Conservation (phyloP, 2,329 filamentous ascomycete species). For the Trichoderma lentiforme region DNA sequence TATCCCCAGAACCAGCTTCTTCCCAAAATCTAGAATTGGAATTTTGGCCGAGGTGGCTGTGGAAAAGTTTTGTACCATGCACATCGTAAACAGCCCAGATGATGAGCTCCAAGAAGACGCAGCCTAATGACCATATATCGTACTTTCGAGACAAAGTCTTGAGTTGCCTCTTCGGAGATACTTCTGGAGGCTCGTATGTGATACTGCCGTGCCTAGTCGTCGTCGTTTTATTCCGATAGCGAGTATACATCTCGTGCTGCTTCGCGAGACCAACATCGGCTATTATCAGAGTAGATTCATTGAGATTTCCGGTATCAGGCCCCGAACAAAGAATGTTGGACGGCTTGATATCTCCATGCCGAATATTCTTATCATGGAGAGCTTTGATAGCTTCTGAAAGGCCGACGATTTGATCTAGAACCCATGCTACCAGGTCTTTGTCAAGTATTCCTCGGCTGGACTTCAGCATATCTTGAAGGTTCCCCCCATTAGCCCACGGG, state of each 20-base stretch:
- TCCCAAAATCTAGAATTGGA: not conserved
- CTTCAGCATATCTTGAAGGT: not conserved
- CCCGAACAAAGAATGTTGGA: not conserved
- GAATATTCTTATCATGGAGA: not conserved
- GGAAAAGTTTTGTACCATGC: not conserved
- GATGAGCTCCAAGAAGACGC: not conserved
- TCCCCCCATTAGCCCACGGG: not conserved
- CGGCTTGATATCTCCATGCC: not conserved
- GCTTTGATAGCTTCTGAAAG: not conserved
- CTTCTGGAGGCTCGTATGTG: not conserved
- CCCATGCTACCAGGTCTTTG: not conserved
- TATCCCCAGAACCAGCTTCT: accelerated
- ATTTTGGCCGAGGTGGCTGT: not conserved
- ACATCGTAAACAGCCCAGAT: not conserved
- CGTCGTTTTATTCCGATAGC: not conserved
- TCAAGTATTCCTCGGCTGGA: not conserved
- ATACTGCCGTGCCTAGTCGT: not conserved
- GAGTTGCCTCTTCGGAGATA: not conserved
- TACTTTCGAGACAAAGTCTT: not conserved
- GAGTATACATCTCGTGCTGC: not conserved
- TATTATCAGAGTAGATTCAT: not conserved
- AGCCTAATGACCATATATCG: not conserved
- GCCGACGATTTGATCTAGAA: not conserved
- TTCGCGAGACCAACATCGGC: not conserved
- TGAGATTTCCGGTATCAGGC: not conserved